A percentile compares a stretch with the other conserved stretches of the same genome.
Evolutionary conservation across 129 eudicot genomes (phyloP).

Genomic region (Tanacetum coccineum): DNA sequence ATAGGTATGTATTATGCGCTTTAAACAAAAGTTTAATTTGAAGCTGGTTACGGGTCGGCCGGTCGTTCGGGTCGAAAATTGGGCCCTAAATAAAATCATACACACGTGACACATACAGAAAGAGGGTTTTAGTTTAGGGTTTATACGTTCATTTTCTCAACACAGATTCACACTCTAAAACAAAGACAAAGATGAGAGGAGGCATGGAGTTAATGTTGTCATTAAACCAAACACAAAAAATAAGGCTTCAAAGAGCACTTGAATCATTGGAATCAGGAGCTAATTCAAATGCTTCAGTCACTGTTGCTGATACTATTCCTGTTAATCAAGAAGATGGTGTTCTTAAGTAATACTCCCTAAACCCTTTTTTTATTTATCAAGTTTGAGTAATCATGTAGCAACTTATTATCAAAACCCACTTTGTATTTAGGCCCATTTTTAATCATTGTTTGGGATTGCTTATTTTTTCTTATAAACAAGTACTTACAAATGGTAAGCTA

Average conservation of each 20-base stretch:
- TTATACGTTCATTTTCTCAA: neutral
- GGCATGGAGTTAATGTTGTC: constrained; percentile 43
- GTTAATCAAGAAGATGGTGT: constrained; percentile 81
- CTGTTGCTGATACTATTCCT: constrained; percentile 78
- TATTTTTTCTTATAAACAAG: no score
- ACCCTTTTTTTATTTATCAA: neutral
- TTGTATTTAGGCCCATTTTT: no score
- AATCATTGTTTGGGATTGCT: no score
- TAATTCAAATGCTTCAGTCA: constrained; percentile 67
- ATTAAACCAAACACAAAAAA: constrained; percentile 69
- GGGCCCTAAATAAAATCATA: no score
- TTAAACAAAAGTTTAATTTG: no score
- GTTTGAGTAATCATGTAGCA: no score
- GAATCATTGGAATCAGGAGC: constrained; percentile 52
- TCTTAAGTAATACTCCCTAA: constrained; percentile 54
- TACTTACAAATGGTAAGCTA: no score
- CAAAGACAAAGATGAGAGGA: constrained; percentile 56
- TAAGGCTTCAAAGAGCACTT: constrained; percentile 65
- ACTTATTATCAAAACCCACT: no score
- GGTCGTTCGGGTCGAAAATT: no score
- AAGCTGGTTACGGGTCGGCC: neutral
- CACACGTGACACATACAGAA: no score
- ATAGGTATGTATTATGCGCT: no score
- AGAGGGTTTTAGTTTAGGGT: constrained; percentile 28
- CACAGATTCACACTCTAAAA: neutral